Base-by-base conservation (phyloP, 352 stramenopile species). In the Pythium folliculosum region DNA sequence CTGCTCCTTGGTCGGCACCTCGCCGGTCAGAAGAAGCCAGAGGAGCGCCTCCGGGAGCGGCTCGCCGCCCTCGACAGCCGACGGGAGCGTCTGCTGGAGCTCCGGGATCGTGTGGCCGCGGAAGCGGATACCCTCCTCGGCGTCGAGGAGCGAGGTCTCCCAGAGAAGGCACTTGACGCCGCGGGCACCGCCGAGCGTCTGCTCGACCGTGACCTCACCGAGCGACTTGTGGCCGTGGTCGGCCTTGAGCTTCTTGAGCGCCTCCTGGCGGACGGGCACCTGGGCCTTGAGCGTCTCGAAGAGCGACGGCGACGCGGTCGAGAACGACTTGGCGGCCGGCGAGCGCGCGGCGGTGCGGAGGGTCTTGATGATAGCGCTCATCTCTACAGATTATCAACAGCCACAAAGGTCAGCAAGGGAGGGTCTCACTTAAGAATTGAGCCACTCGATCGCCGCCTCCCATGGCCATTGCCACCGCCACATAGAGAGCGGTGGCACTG, bases 101-200 rank as follows among this genome's bases (percentile, higher is more conserved):
- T 99, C 97, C 25, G 97, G 97, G 84, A 99, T 99, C 61, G 96
- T 99, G 78, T 99, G 84, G 66, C 97, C 97, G 63, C 97, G 92
- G 91, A 99, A 99, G 56, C 97, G 94, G 84, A 99, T 99, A 65
- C 97, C 97, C 75, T 99, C 94, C 49, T 98, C 89, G 23, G 94
- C 81, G 72, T 98, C 94, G 40, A 98, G 83, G 58, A 98, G 81
- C 62, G 91, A 98, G 25, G 97, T 99, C 75, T 99, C 97, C 97
- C 97, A 99, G 64, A 99, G 76, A 81, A 99, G 97, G 72, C 94
- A 99, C 84, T 99, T 99, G 60, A 99, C 97, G 57, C 95, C 92
- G 75, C 97, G 92, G 19, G 96, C 97, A 52, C 97, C 97, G 65
- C 97, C 97, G 69, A 99, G 95, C 25, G 96, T 97, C 85, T 99